Base-by-base conservation (phyloP, 805 yeast genomes). In the Sungouiella thailandica region DNA sequence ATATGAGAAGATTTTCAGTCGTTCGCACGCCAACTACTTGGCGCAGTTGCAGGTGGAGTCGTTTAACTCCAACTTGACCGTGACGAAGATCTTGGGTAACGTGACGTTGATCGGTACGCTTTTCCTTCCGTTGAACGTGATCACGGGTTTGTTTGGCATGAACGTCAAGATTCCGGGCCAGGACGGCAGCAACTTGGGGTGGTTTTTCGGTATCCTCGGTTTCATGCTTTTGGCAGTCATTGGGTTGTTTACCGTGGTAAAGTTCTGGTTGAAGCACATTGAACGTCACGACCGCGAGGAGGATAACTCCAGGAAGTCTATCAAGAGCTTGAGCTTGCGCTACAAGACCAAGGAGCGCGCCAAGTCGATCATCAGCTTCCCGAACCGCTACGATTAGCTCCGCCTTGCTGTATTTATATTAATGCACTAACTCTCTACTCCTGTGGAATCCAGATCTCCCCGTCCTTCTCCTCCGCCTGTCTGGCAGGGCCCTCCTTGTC, bases 91-190 rank as follows among this genome's bases (percentile, higher is more conserved):
- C 73, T 69, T 90, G 35, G 85, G 96, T 20, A 83, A 84, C 53
- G 95, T 89, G 17, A 89, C 98, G 0, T 50, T 90, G 39, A 65
- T 90, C 23, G 97, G 97, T 72, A 88, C 97, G 0, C 70, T 90
- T 50, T 66, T 90, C 19, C 83, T 90, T 42, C 97, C 97, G 11
- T 71, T 90, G 69, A 90, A 90, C 56, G 65, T 90, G 37, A 72
- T 90, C 28, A 87, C 97, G 2, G 96, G 97, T 56, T 53, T 89
- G 43, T 90, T 90, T 60, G 97, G 97, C 51, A 90, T 90, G 98
- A 90, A 90, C 58, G 97, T 90, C 13, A 59, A 49, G 9, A 83
- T 90, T 18, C 97, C 97, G 0, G 96, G 96, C 18, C 34, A 38
- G 17, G 60, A 36, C 2, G 29, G 35, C 11, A 28, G 30, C 12